Percentiles rank a stretch among this genome's conserved stretches.
Conservation (phyloP, 768 basidiomycete species). For the Terana coerulea region DNA sequence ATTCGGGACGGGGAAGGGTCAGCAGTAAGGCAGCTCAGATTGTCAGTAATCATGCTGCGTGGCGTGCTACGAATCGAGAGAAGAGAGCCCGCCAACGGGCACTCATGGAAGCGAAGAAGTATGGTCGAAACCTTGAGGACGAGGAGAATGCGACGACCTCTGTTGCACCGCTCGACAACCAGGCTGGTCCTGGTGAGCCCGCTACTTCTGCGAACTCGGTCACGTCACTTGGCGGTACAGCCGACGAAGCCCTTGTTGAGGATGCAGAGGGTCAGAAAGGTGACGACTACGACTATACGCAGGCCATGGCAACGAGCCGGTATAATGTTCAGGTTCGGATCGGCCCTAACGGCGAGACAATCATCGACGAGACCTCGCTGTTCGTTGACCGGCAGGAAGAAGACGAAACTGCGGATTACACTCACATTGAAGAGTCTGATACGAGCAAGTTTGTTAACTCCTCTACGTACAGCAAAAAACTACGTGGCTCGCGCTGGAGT, state of each 20-base stretch:
- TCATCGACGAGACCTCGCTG: conserved; percentile 83
- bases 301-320: conserved; percentile 60
- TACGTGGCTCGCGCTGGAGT: conserved; percentile 83
- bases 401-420: conserved; percentile 66
- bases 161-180: background rate
- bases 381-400: conserved; percentile 72
- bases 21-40: conserved; percentile 76
- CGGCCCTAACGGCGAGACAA: conserved; percentile 81
- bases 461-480: conserved; percentile 74
- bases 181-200: background rate
- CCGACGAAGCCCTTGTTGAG: background rate
- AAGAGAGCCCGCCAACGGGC: conserved; percentile 60
- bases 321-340: conserved; percentile 86
- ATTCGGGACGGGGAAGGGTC: conserved; percentile 74
- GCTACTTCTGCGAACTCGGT: background rate
- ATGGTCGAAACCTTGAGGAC: conserved; percentile 54
- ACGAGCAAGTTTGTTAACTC: conserved; percentile 84
- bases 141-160: conserved; percentile 26
- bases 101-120: conserved; percentile 71
- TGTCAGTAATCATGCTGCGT: conserved; percentile 62
- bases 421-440: conserved; percentile 80
- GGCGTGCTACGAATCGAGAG: conserved; percentile 68
- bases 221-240: too few relatives aligned
- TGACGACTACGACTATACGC: conserved; percentile 67
- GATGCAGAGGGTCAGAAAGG: conserved; percentile 28